Conservation (phyloP, 169 alveolate species). For the Plasmodium vivax region DNA sequence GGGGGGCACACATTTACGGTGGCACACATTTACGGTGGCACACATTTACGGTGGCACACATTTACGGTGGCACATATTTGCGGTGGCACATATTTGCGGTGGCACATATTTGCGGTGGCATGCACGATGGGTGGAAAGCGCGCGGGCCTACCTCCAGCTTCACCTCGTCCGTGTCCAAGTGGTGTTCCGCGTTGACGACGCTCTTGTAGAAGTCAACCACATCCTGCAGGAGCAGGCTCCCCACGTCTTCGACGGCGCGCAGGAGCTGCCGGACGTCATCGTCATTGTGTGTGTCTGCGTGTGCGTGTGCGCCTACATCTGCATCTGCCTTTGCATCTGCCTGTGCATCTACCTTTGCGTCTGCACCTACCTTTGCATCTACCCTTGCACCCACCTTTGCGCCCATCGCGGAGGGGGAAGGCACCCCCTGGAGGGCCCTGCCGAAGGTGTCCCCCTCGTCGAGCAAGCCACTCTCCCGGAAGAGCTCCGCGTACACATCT, state of each 20-base stretch:
- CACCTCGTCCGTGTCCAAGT: constrained; percentile 33
- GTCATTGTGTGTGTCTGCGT: too few relatives aligned
- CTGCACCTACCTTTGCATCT: too few relatives aligned
- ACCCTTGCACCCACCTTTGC: too few relatives aligned
- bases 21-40: too few relatives aligned
- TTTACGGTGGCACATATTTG: too few relatives aligned
- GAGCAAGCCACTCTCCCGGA: neutral
- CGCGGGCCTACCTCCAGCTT: constrained; percentile 17
- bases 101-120: too few relatives aligned
- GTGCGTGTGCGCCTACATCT: too few relatives aligned
- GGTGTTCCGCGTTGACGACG: constrained; percentile 27
- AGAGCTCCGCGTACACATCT: constrained; percentile 26
- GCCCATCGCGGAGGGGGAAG: neutral
- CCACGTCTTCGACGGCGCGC: neutral
- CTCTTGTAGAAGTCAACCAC: constrained; percentile 15
- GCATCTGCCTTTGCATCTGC: too few relatives aligned
- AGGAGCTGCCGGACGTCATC: constrained; percentile 4
- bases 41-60: too few relatives aligned
- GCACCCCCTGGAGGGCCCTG: neutral
- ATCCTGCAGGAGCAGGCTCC: neutral
- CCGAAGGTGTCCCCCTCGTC: neutral
- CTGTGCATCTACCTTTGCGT: too few relatives aligned
- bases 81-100: too few relatives aligned
- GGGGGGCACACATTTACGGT: neutral
- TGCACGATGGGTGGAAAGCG: too few relatives aligned